A percentile compares a stretch with the other conserved stretches of the same genome.
phyloP scores from a whole-genome alignment of 108 stramenopile species.

The Fistulifera pelliculosa region DNA sequence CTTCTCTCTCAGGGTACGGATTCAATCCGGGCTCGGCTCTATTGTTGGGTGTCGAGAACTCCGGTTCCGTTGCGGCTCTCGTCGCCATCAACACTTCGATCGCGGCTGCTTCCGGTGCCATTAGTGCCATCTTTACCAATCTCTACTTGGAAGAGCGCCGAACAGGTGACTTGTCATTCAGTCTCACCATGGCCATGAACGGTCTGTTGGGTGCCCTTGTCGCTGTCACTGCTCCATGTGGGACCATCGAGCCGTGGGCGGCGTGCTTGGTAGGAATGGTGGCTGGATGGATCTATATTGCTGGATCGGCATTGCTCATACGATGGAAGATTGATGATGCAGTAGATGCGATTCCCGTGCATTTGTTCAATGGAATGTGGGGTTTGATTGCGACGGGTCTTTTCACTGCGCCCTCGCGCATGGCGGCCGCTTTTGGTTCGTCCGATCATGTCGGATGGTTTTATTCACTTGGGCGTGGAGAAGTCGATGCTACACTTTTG shows the following conservation, averaged over 20 bases:
- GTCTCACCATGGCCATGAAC: constrained; percentile 61
- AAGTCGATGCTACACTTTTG: constrained; percentile 38
- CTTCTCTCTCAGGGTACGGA: constrained; percentile 66
- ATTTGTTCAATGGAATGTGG: constrained; percentile 81
- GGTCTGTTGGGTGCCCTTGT: constrained; percentile 67
- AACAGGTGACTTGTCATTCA: constrained; percentile 58
- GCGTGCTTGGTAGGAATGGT: constrained; percentile 78
- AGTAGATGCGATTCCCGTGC: constrained; percentile 89
- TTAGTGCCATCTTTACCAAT: constrained; percentile 51
- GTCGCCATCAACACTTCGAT: constrained; percentile 80
- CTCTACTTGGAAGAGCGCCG: constrained; percentile 32
- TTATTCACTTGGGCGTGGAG: constrained; percentile 37
- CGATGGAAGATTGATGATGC: constrained; percentile 80
- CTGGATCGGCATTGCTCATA: constrained; percentile 43
- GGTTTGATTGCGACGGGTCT: constrained; percentile 76
- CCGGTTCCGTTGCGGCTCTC: constrained; percentile 42
- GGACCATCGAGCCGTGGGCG: constrained; percentile 64
- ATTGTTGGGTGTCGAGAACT: constrained; percentile 18
- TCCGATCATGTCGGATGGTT: constrained; percentile 47
- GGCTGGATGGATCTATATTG: constrained; percentile 72
- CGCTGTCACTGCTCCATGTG: constrained; percentile 76
- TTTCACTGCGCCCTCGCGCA: constrained; percentile 44
- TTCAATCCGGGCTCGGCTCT: constrained; percentile 89
- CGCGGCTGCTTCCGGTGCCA: constrained; percentile 45
- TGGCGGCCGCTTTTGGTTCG: constrained; percentile 26